Evolutionary conservation across 2,329 filamentous ascomycete species (phyloP), one percentile per base, ranked within the genome.

Genomic region (Ophiostoma tasmaniense): DNA sequence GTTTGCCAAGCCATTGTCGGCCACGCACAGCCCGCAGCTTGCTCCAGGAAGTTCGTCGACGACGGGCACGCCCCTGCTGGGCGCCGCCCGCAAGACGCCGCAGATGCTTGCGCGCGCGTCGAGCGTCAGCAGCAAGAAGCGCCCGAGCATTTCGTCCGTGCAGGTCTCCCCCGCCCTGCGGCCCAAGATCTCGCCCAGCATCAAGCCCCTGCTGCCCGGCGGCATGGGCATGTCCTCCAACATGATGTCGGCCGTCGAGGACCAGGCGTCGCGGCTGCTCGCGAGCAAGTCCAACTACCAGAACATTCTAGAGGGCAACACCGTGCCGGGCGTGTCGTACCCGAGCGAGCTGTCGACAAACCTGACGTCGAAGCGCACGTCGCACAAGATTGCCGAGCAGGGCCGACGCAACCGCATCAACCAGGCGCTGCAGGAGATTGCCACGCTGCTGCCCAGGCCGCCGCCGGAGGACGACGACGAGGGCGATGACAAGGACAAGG

Each of bases 281-380:
- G 91, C 93, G 45, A 92, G 91, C 20, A 98, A 98, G 77, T 98
- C 94, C 1, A 99, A 99, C 76, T 99, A 99, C 75, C 94, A 98
- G 75, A 96, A 97, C 74, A 95, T 99, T 50, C 81, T 99, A 13
- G 95, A 98, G 77, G 95, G 95, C 66, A 98, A 93, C 66, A 89
- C 90, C 69, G 87, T 97, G 0, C 93, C 93, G 0, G 94, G 94
- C 14, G 90, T 97, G 14, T 90, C 90, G 1, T 98, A 97, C 74
- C 93, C 94, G 0, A 92, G 91, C 73, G 91, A 93, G 67, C 83
- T 99, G 59, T 96, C 93, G 7, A 96, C 93, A 28, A 97, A 97
- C 73, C 81, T 99, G 33, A 97, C 93, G 0, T 97, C 93, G 2
- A 99, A 99, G 81, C 90, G 94, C 67, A 98, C 95, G 1, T 97